Conservation (phyloP, 2,329 filamentous ascomycete species). For the Calonectria pauciramosa region DNA sequence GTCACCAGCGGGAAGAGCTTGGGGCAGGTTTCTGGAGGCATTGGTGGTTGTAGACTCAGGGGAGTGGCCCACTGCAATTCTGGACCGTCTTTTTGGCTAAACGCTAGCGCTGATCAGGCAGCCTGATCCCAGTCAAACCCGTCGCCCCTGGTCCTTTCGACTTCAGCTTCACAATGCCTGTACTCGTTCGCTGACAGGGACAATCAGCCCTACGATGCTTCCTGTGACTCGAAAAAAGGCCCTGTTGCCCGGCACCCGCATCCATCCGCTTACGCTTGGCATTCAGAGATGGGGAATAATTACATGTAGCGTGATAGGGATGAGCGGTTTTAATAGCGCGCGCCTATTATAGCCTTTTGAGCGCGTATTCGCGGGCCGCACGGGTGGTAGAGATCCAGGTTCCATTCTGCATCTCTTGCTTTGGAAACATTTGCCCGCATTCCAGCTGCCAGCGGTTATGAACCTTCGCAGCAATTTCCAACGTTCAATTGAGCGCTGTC, state of each 20-base stretch:
- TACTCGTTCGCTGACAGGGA: neutral
- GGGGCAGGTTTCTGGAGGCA: neutral
- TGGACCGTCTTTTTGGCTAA: neutral
- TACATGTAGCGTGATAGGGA: neutral
- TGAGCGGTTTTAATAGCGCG: neutral
- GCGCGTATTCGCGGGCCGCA: neutral
- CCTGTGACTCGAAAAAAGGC: neutral
- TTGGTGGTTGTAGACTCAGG: neutral
- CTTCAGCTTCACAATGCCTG: neutral
- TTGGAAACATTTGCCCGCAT: conserved; percentile 3
- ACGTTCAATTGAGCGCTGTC: neutral
- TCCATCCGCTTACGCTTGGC: neutral
- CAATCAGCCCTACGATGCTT: neutral
- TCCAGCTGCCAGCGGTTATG: neutral
- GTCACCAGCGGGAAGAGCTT: neutral
- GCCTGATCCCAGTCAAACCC: neutral
- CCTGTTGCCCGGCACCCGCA: neutral
- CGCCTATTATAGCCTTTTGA: neutral
- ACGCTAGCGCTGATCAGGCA: neutral
- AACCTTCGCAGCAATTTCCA: neutral
- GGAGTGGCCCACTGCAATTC: neutral
- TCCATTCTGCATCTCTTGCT: neutral
- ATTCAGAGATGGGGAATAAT: neutral
- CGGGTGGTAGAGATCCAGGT: neutral
- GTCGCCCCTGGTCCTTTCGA: neutral